phyloP scores from a whole-genome alignment of 768 basidiomycete species.

The Multifurca ochricompacta region DNA sequence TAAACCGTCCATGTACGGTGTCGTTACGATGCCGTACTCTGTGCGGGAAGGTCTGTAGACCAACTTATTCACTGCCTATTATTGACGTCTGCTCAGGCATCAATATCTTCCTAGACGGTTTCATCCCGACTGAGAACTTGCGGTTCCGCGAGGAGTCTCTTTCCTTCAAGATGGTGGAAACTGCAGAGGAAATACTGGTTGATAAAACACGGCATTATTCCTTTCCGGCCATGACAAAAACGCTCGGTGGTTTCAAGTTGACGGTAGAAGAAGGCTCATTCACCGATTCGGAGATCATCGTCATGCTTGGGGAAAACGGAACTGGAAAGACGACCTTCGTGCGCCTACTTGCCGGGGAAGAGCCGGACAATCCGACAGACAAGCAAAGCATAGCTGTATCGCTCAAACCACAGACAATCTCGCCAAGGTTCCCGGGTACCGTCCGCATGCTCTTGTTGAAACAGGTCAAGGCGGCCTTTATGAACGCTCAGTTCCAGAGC shows the following conservation, averaged over 20 bases:
- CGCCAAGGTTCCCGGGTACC: slow-evolving; percentile 95
- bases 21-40: slow-evolving; percentile 97
- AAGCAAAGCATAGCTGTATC: slow-evolving; percentile 82
- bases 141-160: slow-evolving; percentile 95
- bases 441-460: slow-evolving; percentile 92
- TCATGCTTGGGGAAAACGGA: slow-evolving; percentile 98
- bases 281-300: slow-evolving; percentile 99
- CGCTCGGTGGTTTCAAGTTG: slow-evolving; percentile 90
- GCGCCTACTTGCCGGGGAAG: slow-evolving; percentile 87
- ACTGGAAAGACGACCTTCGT: slow-evolving; percentile 99
- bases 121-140: slow-evolving; percentile 97
- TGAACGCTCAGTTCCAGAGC: slow-evolving; percentile 99
- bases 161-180: slow-evolving; percentile 97
- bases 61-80: neutral
- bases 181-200: slow-evolving; percentile 78
- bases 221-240: slow-evolving; percentile 97
- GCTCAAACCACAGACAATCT: slow-evolving; percentile 97
- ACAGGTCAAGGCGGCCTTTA: slow-evolving; percentile 90
- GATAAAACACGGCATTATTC: slow-evolving; percentile 86
- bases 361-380: slow-evolving; percentile 77
- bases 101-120: slow-evolving; percentile 99
- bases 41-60: slow-evolving; percentile 79
- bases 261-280: slow-evolving; percentile 85
- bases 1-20: slow-evolving; percentile 95
- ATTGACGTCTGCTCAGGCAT: slow-evolving; percentile 52